A percentile compares a stretch with the other conserved stretches of the same genome.
Conservation (phyloP, 1,284 basidiomycete genomes). For the Neolentinus lepideus region DNA sequence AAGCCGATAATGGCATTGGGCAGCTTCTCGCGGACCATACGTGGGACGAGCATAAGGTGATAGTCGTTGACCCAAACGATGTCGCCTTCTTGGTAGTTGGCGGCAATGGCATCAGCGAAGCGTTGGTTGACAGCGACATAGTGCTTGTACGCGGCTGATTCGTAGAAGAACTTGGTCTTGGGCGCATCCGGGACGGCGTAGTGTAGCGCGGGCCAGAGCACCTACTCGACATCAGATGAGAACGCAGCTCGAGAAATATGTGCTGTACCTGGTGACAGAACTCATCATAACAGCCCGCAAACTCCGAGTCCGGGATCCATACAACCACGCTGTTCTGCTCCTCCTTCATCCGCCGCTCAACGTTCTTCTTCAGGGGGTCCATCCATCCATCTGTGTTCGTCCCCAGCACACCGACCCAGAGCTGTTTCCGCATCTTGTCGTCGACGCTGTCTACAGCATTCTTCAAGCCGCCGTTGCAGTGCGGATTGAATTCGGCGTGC, state of each 20-base stretch:
- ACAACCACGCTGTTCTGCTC: constrained; percentile 61
- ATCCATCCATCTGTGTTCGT: constrained; percentile 57
- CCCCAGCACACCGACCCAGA: constrained; percentile 81
- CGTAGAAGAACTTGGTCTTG: constrained; percentile 76
- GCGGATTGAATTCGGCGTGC: constrained; percentile 63
- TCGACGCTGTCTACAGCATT: constrained; percentile 70
- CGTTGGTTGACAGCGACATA: constrained; percentile 80
- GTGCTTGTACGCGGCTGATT: constrained; percentile 70
- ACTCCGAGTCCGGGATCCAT: constrained; percentile 76
- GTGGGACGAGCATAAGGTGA: constrained; percentile 80
- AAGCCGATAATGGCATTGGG: constrained; percentile 76
- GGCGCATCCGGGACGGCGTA: constrained; percentile 83
- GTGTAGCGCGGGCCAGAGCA: constrained; percentile 85
- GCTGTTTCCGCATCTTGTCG: constrained; percentile 37
- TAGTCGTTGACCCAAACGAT: constrained; percentile 85
- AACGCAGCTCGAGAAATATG: too few species aligned
- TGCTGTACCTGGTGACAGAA: constrained; percentile 76
- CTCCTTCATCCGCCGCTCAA: constrained; percentile 54
- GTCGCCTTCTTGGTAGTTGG: constrained; percentile 74
- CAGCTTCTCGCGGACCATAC: constrained; percentile 57
- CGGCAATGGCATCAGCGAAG: constrained; percentile 75
- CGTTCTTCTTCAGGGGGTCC: constrained; percentile 45
- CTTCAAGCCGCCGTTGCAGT: constrained; percentile 74
- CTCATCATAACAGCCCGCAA: constrained; percentile 75
- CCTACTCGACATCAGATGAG: constrained; percentile 27